Evolutionary conservation across 2,329 filamentous ascomycete species (phyloP).

Genomic region (Xylaria sp.): DNA sequence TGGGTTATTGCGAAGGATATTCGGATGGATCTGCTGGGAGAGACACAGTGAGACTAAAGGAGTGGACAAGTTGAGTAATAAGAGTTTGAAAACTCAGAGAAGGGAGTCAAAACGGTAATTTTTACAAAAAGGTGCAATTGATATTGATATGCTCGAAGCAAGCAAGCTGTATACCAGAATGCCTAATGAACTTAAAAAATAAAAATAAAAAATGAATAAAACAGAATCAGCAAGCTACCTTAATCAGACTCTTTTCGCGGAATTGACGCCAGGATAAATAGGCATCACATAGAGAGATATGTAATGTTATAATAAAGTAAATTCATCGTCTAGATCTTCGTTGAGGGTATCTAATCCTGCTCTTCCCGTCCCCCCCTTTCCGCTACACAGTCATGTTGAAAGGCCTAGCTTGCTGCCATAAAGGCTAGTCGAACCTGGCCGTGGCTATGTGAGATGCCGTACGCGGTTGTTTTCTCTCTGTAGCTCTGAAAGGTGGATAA

Average conservation of each 20-base stretch:
- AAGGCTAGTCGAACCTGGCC: background rate
- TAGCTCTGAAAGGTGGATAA: background rate
- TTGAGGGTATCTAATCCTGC: constrained; percentile 35
- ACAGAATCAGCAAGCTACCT: background rate
- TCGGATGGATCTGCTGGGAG: constrained; percentile 26
- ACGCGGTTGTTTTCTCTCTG: background rate
- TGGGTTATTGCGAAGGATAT: constrained; percentile 40
- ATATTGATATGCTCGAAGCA: background rate
- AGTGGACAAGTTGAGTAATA: background rate
- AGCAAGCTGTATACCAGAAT: constrained; percentile 2
- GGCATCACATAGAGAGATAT: background rate
- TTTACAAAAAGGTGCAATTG: too few species aligned
- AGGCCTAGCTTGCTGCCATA: background rate
- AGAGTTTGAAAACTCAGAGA: background rate
- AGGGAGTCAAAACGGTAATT: background rate
- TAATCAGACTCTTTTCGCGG: background rate
- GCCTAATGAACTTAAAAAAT: background rate
- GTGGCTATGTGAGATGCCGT: background rate
- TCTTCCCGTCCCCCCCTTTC: background rate
- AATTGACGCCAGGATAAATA: background rate
- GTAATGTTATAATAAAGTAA: background rate
- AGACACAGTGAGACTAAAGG: background rate
- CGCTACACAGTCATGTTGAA: constrained; percentile 21
- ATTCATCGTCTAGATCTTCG: constrained; percentile 31
- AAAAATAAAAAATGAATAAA: background rate